These are phyloP conservation scores for Microcos paniculata DNA, from an alignment of 345 rosid genomes.

Conservation along the genomic window DNA sequence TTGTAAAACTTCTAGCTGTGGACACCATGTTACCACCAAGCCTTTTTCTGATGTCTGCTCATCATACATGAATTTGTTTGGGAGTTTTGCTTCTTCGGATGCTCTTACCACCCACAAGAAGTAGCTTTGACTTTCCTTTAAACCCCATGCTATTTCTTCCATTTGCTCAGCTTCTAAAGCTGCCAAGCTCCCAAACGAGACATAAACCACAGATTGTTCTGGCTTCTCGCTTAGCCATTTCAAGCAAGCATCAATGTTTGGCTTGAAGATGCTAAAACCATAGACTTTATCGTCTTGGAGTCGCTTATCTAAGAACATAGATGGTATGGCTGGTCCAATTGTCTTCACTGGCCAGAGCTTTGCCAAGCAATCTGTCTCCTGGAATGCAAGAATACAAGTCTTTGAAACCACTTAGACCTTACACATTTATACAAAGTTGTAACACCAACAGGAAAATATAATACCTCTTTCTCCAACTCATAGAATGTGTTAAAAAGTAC, in stretches of 20 bases:
- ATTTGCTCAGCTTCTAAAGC: constrained; percentile 42
- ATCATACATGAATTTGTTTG: constrained; percentile 20
- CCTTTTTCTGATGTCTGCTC: neutral
- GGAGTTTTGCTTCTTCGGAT: constrained; percentile 44
- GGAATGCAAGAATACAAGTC: neutral
- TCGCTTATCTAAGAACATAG: constrained; percentile 44
- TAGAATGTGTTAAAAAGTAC: constrained; percentile 28
- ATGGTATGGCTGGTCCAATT: constrained; percentile 49
- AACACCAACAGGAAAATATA: neutral
- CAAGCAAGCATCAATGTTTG: constrained; percentile 30
- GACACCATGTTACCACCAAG: constrained; percentile 1
- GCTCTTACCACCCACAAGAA: constrained; percentile 62
- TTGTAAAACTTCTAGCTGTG: neutral
- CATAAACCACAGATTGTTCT: constrained; percentile 39
- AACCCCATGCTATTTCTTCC: constrained; percentile 45
- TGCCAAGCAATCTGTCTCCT: neutral
- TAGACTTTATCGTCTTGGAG: constrained; percentile 48
- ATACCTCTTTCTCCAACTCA: constrained; percentile 34
- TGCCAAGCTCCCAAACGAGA: constrained; percentile 49
- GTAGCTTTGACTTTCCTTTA: constrained; percentile 24
- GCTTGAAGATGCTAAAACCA: constrained; percentile 39
- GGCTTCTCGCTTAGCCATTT: constrained; percentile 44
- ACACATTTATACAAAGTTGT: neutral
- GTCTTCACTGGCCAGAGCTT: constrained; percentile 18
- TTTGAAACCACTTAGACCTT: neutral